These are phyloP conservation scores for Misopates orontium DNA, from an alignment of 257 asterid genomes.

Conservation along the genomic window DNA sequence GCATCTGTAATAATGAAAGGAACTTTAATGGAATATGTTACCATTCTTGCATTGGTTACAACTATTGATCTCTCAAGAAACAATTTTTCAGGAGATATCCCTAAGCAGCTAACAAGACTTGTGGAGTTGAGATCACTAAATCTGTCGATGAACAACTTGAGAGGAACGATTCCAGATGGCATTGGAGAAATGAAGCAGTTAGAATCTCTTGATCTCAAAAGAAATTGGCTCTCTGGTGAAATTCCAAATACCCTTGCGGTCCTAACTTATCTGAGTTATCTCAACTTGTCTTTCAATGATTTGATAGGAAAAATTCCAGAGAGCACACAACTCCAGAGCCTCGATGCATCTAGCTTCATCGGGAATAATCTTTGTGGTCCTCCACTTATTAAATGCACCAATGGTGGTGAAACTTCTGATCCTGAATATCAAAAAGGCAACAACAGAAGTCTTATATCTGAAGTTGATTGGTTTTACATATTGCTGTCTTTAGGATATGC, in stretches of 20 bases:
- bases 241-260: neutral
- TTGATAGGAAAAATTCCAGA: slow-evolving; percentile 14
- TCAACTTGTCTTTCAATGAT: neutral
- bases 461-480: too few species aligned
- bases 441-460: too few species aligned
- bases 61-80: slow-evolving; percentile 10
- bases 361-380: slow-evolving; percentile 22
- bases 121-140: neutral
- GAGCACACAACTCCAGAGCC: slow-evolving; percentile 1
- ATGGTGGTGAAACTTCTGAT: too few species aligned
- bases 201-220: slow-evolving; percentile 2
- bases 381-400: slow-evolving; percentile 9
- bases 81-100: slow-evolving; percentile 1
- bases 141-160: slow-evolving; percentile 1
- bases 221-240: neutral
- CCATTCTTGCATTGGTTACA: neutral
- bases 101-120: neutral
- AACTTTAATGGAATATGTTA: neutral
- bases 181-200: slow-evolving; percentile 1
- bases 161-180: neutral
- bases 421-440: too few species aligned
- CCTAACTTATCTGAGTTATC: neutral
- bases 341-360: neutral
- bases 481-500: too few species aligned
- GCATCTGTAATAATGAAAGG: neutral